Percentiles rank a stretch among this genome's conserved stretches.
These are phyloP conservation scores for Yarrowia sp. DNA, from an alignment of 805 yeast genomes.

Conservation along the genomic window DNA sequence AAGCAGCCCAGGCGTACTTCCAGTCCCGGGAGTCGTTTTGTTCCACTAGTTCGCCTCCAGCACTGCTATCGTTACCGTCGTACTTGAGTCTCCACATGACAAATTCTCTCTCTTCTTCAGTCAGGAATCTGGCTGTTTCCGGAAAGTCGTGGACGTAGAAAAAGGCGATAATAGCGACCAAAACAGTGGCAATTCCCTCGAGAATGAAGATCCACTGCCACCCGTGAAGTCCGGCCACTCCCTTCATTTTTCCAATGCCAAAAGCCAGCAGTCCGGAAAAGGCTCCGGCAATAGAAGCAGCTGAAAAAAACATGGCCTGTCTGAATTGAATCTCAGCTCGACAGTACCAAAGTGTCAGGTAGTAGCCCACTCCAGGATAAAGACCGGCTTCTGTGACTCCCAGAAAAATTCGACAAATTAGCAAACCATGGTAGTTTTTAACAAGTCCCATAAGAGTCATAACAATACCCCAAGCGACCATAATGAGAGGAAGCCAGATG, in stretches of 20 bases:
- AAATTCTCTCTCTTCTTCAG: slow-evolving; percentile 29
- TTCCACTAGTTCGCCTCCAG: slow-evolving; percentile 33
- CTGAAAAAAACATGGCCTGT: slow-evolving; percentile 6
- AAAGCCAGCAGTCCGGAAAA: not conserved
- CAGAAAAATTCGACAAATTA: slow-evolving; percentile 2
- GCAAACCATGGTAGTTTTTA: slow-evolving; percentile 2
- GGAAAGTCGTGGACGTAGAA: slow-evolving; percentile 30
- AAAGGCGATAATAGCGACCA: slow-evolving; percentile 19
- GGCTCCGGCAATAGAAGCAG: not conserved
- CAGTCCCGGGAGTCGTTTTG: slow-evolving; percentile 10
- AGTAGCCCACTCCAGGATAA: slow-evolving; percentile 47
- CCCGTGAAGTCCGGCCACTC: slow-evolving; percentile 2
- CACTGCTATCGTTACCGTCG: slow-evolving; percentile 29
- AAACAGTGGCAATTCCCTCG: slow-evolving; percentile 24
- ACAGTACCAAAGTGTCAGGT: slow-evolving; percentile 61
- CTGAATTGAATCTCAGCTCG: slow-evolving; percentile 42
- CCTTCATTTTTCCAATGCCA: slow-evolving; percentile 14
- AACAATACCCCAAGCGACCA: slow-evolving; percentile 10
- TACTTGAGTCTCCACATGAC: slow-evolving; percentile 30
- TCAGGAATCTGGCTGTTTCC: slow-evolving; percentile 28
- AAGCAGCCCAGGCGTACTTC: slow-evolving; percentile 35
- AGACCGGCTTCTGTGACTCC: slow-evolving; percentile 23
- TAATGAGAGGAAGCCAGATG: not conserved
- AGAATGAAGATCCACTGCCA: slow-evolving; percentile 27
- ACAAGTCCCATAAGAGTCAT: not conserved